phyloP scores from a whole-genome alignment of 2,329 filamentous ascomycete species.

The Tolypocladium endophyticum region DNA sequence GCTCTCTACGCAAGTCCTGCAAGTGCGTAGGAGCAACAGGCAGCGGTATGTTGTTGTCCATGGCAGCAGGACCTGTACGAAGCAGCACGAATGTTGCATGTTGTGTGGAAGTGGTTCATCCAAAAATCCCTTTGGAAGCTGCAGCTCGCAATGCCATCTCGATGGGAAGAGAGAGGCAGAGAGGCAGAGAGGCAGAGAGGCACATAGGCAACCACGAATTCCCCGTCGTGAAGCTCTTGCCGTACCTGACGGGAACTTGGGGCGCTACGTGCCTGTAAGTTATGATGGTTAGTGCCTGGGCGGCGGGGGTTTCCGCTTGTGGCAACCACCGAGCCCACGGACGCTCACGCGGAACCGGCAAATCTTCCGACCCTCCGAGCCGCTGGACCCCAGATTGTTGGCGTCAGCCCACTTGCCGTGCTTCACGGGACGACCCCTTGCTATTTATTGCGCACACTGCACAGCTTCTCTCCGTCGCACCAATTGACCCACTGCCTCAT shows the following conservation, averaged over 20 bases:
- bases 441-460: neutral
- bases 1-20: neutral
- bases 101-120: neutral
- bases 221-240: neutral
- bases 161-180: too few species aligned
- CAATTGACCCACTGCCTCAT: neutral
- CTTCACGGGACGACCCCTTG: neutral
- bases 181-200: too few species aligned
- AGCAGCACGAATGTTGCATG: neutral
- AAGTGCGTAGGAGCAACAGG: neutral
- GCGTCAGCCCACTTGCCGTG: neutral
- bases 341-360: neutral
- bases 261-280: too few species aligned
- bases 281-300: too few species aligned
- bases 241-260: neutral
- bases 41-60: neutral
- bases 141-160: too few species aligned
- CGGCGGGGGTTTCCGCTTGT: too few species aligned
- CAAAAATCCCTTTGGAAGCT: too few species aligned
- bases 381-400: neutral
- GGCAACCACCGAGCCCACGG: neutral
- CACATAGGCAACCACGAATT: neutral
- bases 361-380: neutral
- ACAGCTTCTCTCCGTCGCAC: neutral
- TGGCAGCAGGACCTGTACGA: neutral